A percentile compares a stretch with the other conserved stretches of the same genome.
phyloP scores from a whole-genome alignment of 495 filamentous ascomycete species.

The Chaetomium fimeti region DNA sequence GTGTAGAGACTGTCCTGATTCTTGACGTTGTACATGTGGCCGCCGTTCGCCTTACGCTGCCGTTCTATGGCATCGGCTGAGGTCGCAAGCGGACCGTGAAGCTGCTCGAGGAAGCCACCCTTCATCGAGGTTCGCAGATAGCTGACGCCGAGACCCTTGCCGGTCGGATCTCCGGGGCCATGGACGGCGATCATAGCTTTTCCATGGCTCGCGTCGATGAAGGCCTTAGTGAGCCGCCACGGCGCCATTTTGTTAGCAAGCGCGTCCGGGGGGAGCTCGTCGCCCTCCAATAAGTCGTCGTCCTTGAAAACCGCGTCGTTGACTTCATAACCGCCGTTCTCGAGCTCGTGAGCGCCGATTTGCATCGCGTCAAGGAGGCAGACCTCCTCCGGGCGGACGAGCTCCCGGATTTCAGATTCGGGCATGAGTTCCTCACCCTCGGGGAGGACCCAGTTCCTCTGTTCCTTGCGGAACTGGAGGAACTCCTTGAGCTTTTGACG shows the following conservation, averaged over 20 bases:
- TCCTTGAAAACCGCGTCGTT: conserved; percentile 59
- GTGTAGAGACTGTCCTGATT: conserved; percentile 87
- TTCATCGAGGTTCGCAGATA: conserved; percentile 99
- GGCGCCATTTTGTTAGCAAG: conserved; percentile 71
- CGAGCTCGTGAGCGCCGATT: conserved; percentile 80
- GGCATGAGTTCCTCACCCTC: conserved; percentile 71
- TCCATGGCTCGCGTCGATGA: conserved; percentile 85
- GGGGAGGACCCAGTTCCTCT: conserved; percentile 77
- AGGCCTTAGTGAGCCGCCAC: conserved; percentile 93
- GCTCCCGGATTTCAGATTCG: conserved; percentile 69
- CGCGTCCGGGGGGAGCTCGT: conserved; percentile 67
- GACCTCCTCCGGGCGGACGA: conserved; percentile 93
- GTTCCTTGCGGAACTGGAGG: conserved; percentile 78
- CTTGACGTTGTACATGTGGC: conserved; percentile 96
- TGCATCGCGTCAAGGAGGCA: conserved; percentile 96
- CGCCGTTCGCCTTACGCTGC: conserved; percentile 82
- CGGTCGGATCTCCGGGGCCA: conserved; percentile 93
- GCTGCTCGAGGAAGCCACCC: conserved; percentile 87
- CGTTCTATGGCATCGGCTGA: conserved; percentile 64
- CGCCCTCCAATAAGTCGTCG: conserved; percentile 51
- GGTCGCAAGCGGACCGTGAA: conserved; percentile 83
- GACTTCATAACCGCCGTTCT: conserved; percentile 69
- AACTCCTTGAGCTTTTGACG: conserved; percentile 97
- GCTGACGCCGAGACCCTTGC: conserved; percentile 87
- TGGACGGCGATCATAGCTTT: conserved; percentile 97